Conservation (phyloP, 805 yeast species). For the Scheffersomyces lignosus region DNA sequence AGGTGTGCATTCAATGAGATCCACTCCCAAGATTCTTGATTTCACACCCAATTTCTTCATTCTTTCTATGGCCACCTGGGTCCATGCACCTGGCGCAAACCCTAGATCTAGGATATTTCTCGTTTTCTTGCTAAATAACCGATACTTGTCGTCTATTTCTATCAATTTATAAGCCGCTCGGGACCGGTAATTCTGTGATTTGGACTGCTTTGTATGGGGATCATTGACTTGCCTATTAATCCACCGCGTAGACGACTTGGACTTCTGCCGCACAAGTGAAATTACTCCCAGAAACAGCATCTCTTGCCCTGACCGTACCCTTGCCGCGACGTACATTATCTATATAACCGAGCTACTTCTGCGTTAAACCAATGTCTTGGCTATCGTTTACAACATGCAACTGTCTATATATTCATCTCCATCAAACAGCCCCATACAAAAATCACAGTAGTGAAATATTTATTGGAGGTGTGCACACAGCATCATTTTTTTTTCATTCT, state of each 20-base stretch:
- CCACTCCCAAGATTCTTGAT: conserved; percentile 25
- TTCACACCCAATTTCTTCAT: conserved; percentile 7
- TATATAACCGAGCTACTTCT: too few species aligned
- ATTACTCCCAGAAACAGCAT: too few species aligned
- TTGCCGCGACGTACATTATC: too few species aligned
- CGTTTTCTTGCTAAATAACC: conserved; percentile 51
- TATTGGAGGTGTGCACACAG: too few species aligned
- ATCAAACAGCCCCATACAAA: too few species aligned
- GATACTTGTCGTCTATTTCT: conserved; percentile 68
- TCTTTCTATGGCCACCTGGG: conserved; percentile 25
- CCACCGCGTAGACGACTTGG: conserved; percentile 71
- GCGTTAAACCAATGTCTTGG: too few species aligned
- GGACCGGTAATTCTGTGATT: conserved; percentile 61
- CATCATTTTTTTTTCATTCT: too few species aligned
- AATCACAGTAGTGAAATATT: too few species aligned
- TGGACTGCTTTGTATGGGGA: conserved; percentile 65
- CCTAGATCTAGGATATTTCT: conserved; percentile 76
- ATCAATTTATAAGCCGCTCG: conserved; percentile 89
- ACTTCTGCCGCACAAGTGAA: conserved; percentile 13
- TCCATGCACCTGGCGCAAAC: conserved; percentile 33
- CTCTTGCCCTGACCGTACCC: too few species aligned
- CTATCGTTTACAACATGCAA: too few species aligned
- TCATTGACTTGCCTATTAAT: conserved; percentile 68
- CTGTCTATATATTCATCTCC: too few species aligned
- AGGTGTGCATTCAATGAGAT: conserved; percentile 35